Percentiles rank a stretch among this genome's conserved stretches.
Conservation (phyloP, 768 basidiomycete genomes). For the Stropharia rugosoannulata region DNA sequence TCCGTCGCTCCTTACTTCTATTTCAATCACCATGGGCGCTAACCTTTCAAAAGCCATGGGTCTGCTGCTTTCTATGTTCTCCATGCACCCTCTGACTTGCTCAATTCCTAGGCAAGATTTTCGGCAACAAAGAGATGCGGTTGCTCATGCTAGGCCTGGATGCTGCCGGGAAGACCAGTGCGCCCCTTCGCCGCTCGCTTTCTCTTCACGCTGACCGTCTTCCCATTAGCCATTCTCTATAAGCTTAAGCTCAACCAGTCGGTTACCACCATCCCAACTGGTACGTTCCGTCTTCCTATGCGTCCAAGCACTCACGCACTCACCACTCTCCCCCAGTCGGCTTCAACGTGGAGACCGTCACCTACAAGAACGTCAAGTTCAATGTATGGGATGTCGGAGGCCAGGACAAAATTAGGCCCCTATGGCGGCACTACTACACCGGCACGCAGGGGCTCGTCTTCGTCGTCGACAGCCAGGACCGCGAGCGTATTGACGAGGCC, state of each 20-base stretch:
- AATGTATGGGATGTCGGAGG: constrained; percentile 98
- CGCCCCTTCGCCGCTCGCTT: constrained; percentile 28
- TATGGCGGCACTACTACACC: constrained; percentile 99
- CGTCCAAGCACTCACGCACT: constrained; percentile 7
- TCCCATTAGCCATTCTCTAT: constrained; percentile 84
- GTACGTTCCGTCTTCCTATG: constrained; percentile 36
- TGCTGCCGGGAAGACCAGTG: constrained; percentile 98
- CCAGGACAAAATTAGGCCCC: constrained; percentile 98
- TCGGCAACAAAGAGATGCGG: constrained; percentile 99
- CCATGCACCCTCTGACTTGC: constrained; percentile 12
- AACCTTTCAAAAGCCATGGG: constrained; percentile 85
- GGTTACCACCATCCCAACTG: constrained; percentile 97
- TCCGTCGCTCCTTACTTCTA: constrained; percentile 65
- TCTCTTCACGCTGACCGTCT: background rate
- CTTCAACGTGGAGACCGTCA: constrained; percentile 99
- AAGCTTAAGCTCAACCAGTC: constrained; percentile 99
- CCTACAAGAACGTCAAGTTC: constrained; percentile 97
- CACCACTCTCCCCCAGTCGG: constrained; percentile 56
- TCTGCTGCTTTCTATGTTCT: constrained; percentile 29
- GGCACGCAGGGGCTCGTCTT: constrained; percentile 98
- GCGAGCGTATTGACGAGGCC: constrained; percentile 95
- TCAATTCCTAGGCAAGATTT: constrained; percentile 72
- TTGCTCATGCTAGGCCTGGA: constrained; percentile 96
- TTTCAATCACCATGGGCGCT: constrained; percentile 65
- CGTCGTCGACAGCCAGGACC: constrained; percentile 95